Evolutionary conservation across 2,329 filamentous ascomycete species (phyloP).

Genomic region (Monilinia polystroma): DNA sequence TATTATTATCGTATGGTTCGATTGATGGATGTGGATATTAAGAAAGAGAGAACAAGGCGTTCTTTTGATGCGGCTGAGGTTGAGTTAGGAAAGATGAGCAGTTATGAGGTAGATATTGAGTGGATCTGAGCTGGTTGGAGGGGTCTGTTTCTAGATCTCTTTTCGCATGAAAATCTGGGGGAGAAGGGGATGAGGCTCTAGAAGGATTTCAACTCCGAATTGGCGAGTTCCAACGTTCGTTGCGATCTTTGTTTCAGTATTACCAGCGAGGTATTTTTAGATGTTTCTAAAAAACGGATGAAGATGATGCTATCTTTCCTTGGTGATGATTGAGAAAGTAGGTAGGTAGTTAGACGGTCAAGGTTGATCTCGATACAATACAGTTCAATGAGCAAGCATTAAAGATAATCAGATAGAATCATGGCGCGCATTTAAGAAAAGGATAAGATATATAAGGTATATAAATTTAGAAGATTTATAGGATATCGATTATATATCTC

Average conservation of each 20-base stretch:
- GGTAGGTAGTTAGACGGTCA: background rate
- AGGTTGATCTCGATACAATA: background rate
- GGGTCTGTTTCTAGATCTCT: constrained; percentile 21
- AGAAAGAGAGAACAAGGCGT: constrained; percentile 12
- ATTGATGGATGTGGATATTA: background rate
- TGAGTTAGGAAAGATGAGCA: constrained; percentile 25
- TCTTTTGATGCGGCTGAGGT: constrained; percentile 13
- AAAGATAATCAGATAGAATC: no score
- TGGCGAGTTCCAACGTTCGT: background rate
- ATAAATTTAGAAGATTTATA: background rate
- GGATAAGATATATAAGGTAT: background rate
- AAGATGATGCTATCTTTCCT: background rate
- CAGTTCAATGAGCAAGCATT: background rate
- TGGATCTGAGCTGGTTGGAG: constrained; percentile 18
- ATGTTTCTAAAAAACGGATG: background rate
- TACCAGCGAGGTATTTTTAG: background rate
- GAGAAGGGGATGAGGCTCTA: constrained; percentile 10
- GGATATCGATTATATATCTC: no score
- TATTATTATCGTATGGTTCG: constrained; percentile 4
- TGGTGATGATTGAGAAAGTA: background rate
- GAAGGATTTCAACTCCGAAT: background rate
- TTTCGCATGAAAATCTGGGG: constrained; percentile 12
- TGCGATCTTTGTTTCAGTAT: constrained; percentile 17
- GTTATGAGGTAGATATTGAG: constrained; percentile 29
- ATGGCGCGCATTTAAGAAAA: no score